Percentiles rank a stretch among this genome's conserved stretches.
phyloP scores from a whole-genome alignment of 106 monocot species.

The Dioscorea zingiberensis region DNA sequence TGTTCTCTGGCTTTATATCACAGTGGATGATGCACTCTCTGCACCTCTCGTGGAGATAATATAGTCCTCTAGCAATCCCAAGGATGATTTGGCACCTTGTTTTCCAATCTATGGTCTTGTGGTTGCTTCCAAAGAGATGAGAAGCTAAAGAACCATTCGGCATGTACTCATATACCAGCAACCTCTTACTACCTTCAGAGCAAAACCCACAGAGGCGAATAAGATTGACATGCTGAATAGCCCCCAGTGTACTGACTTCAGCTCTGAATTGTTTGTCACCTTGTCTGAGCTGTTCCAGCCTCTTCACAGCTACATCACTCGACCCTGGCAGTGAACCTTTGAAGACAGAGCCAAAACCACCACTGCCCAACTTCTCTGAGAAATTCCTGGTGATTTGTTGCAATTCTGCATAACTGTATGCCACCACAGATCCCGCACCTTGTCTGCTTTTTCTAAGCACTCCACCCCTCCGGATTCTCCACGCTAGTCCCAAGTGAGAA shows the following conservation, averaged over 20 bases:
- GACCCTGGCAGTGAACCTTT: conserved; percentile 5
- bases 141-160: background rate
- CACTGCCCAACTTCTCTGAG: conserved; percentile 5
- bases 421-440: background rate
- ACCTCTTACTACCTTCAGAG: background rate
- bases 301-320: conserved; percentile 4
- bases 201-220: conserved; percentile 8
- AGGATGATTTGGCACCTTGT: conserved; percentile 13
- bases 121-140: conserved; percentile 6
- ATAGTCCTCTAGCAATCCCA: background rate
- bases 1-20: conserved; percentile 37
- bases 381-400: conserved; percentile 2
- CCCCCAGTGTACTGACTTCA: background rate
- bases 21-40: conserved; percentile 14
- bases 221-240: conserved; percentile 7
- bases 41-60: background rate
- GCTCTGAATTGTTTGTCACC: conserved; percentile 10
- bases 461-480: background rate
- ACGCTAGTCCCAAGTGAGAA: background rate
- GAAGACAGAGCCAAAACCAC: conserved; percentile 12
- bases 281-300: background rate
- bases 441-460: background rate
- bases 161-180: conserved; percentile 11
- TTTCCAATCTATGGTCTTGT: conserved; percentile 12
- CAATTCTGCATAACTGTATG: conserved; percentile 3